Conservation (phyloP, 2,329 filamentous ascomycete genomes). For the Daldinia eschscholtzii region DNA sequence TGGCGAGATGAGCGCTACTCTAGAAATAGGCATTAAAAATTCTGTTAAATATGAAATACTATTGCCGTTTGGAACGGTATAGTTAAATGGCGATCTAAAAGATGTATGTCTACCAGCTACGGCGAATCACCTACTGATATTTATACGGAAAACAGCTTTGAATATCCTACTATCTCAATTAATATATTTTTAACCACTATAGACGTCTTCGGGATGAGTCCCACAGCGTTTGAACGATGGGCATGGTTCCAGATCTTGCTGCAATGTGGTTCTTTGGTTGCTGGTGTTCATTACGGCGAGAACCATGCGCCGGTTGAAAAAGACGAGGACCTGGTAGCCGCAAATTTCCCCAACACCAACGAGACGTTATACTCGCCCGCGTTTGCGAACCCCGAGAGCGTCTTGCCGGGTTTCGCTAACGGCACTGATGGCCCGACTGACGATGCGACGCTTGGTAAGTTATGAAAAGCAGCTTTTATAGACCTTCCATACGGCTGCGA, state of each 20-base stretch:
- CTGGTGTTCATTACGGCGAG: constrained; percentile 46
- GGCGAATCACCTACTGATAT: too few species aligned
- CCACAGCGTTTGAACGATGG: neutral
- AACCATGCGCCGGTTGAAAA: constrained; percentile 47
- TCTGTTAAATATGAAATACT: too few species aligned
- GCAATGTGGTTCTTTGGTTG: constrained; percentile 9
- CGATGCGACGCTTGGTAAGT: constrained; percentile 49
- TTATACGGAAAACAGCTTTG: neutral
- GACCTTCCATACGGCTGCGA: neutral
- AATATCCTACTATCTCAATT: neutral
- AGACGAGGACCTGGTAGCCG: constrained; percentile 49
- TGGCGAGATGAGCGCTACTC: constrained; percentile 15
- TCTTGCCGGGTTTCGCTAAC: constrained; percentile 46
- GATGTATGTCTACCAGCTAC: too few species aligned
- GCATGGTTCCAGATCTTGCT: constrained; percentile 8
- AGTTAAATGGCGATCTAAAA: neutral
- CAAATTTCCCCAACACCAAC: constrained; percentile 51
- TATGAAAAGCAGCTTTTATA: neutral
- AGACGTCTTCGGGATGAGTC: constrained; percentile 4
- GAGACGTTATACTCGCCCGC: constrained; percentile 50
- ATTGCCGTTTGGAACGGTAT: neutral
- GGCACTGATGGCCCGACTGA: constrained; percentile 52
- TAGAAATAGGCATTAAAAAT: too few species aligned
- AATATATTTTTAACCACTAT: neutral
- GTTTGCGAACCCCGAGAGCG: constrained; percentile 45